A percentile compares a stretch with the other conserved stretches of the same genome.
Evolutionary conservation across 2,329 filamentous ascomycete genomes (phyloP).

Genomic region (Ophiocordyceps sinensis): DNA sequence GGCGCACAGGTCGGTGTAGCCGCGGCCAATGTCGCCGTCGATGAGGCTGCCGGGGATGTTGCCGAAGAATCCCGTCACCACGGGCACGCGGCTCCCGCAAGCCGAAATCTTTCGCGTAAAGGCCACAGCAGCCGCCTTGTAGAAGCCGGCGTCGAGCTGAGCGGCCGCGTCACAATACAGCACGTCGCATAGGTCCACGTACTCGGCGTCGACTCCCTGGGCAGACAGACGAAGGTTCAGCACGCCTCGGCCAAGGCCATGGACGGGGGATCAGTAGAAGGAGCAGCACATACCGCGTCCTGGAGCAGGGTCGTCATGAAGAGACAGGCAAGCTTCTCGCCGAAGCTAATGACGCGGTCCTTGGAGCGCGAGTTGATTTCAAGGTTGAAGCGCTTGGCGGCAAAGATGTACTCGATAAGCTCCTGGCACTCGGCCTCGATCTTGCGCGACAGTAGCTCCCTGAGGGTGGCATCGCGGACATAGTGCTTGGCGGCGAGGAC

Average conservation of each 20-base stretch:
- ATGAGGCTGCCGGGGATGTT: conserved; percentile 82
- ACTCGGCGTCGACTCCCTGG: conserved; percentile 68
- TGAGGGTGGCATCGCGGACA: conserved; percentile 41
- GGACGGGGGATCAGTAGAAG: background rate
- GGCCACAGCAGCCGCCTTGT: conserved; percentile 45
- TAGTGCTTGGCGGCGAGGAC: conserved; percentile 52
- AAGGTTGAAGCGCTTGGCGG: conserved; percentile 50
- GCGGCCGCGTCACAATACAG: conserved; percentile 51
- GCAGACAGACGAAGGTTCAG: background rate
- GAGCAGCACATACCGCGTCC: conserved; percentile 39
- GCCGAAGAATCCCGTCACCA: conserved; percentile 90
- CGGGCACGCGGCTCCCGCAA: conserved; percentile 55
- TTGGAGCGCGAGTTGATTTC: conserved; percentile 68
- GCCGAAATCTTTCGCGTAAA: conserved; percentile 50
- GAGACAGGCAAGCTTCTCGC: conserved; percentile 87
- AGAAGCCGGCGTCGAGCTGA: conserved; percentile 54
- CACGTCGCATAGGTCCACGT: conserved; percentile 75
- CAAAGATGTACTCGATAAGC: conserved; percentile 58
- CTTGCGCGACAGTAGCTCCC: conserved; percentile 43
- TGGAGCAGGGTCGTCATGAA: conserved; percentile 78
- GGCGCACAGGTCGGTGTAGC: conserved; percentile 93
- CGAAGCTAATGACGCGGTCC: conserved; percentile 83
- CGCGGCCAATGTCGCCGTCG: conserved; percentile 76
- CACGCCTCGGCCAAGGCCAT: too few relatives aligned
- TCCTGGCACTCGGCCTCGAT: conserved; percentile 70